Percentiles rank a stretch among this genome's conserved stretches.
phyloP scores from a whole-genome alignment of 2,329 filamentous ascomycete genomes.

The Xylaria sp. region DNA sequence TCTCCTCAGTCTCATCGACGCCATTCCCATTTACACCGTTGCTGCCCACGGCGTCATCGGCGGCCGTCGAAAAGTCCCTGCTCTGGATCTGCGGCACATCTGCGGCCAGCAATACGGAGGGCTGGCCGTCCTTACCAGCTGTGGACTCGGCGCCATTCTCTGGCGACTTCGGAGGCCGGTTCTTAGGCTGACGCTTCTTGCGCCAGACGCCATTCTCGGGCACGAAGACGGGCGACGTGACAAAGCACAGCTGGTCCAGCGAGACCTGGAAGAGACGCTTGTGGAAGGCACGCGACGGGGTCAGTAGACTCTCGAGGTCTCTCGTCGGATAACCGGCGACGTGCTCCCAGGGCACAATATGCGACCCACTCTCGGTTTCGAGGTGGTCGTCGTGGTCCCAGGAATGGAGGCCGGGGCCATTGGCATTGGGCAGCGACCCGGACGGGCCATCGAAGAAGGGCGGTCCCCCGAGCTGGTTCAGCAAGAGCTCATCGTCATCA shows the following conservation, averaged over 20 bases:
- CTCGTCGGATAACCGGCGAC: slow-evolving; percentile 79
- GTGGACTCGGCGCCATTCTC: slow-evolving; percentile 42
- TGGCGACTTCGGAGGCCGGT: slow-evolving; percentile 44
- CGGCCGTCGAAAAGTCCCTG: slow-evolving; percentile 42
- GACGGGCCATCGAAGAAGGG: slow-evolving; percentile 46
- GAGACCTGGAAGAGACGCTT: slow-evolving; percentile 85
- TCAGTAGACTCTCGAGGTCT: slow-evolving; percentile 82
- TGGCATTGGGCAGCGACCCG: slow-evolving; percentile 49
- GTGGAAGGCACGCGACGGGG: slow-evolving; percentile 78
- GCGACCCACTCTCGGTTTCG: slow-evolving; percentile 64
- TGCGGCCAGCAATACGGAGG: slow-evolving; percentile 26
- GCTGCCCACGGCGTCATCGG: slow-evolving; percentile 48
- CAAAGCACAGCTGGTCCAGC: slow-evolving; percentile 80
- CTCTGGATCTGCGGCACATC: slow-evolving; percentile 44
- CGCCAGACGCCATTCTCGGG: slow-evolving; percentile 81
- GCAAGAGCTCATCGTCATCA: slow-evolving; percentile 60
- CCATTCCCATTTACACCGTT: slow-evolving; percentile 37
- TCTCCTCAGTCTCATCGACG: slow-evolving; percentile 62
- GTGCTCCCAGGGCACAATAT: slow-evolving; percentile 75
- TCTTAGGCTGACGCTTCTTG: slow-evolving; percentile 61
- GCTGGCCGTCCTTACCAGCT: slow-evolving; percentile 38
- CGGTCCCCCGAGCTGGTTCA: slow-evolving; percentile 58
- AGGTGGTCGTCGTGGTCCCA: slow-evolving; percentile 66
- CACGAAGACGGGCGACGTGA: slow-evolving; percentile 86
- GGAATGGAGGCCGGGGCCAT: slow-evolving; percentile 54